Conservation (phyloP, 2,329 filamentous ascomycete genomes). For the Penicillium brasilianum region DNA sequence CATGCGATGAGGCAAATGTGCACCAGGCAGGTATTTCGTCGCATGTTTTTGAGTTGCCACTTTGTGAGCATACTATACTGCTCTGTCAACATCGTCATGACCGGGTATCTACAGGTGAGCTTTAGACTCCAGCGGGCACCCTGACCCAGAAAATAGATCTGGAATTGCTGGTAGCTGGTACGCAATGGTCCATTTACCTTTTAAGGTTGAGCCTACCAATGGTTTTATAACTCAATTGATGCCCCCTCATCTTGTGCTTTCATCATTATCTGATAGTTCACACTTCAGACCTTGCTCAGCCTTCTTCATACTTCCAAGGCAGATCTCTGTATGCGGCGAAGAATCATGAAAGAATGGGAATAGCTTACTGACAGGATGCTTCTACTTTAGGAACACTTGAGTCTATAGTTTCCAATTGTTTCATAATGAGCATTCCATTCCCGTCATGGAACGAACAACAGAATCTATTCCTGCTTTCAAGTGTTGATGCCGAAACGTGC, state of each 20-base stretch:
- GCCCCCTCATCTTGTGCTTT: conserved; percentile 12
- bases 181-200: conserved; percentile 12
- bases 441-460: conserved; percentile 39
- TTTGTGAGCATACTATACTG: conserved; percentile 11
- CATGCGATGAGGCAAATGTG: conserved; percentile 19
- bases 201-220: conserved; percentile 17
- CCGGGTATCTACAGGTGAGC: conserved; percentile 11
- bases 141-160: conserved; percentile 16
- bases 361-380: not conserved
- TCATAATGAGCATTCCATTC: conserved; percentile 38
- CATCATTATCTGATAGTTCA: conserved; percentile 25
- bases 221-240: conserved; percentile 20
- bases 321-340: not conserved
- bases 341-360: not conserved
- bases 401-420: conserved; percentile 6
- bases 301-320: not conserved
- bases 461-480: conserved; percentile 39
- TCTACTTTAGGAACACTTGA: not conserved
- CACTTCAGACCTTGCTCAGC: conserved; percentile 1
- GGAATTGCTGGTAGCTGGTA: conserved; percentile 9
- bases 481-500: conserved; percentile 38
- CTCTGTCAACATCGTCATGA: conserved; percentile 23
- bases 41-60: conserved; percentile 23
- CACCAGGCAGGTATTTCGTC: not conserved
- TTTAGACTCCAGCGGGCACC: conserved; percentile 16